Evolutionary conservation across 2,329 filamentous ascomycete species (phyloP), one percentile per base, ranked within the genome.

Genomic region (Endoconidiophora polonica): DNA sequence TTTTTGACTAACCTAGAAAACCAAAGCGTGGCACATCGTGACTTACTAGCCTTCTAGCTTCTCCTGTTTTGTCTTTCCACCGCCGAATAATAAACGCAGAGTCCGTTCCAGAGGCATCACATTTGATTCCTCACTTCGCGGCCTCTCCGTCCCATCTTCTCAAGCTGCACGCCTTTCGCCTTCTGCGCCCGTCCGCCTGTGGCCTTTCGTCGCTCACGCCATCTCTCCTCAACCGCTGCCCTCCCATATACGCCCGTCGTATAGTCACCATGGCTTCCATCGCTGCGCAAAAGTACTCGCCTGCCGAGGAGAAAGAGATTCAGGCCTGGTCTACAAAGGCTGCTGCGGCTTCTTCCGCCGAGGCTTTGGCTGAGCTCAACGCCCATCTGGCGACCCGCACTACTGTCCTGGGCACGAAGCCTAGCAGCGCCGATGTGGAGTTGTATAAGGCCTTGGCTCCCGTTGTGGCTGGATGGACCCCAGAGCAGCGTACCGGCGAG

Each of bases 401-500:
- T 54, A 95, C 88, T 39, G 71, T 95, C 38, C 79, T 96, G 54
- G 90, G 90, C 59, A 75, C 75, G 63, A 95, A 95, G 71, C 86
- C 88, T 48, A 93, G 85, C 58, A 77, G 83, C 62, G 88, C 86
- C 55, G 88, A 95, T 60, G 72, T 93, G 53, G 83, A 84, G 57
- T 72, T 91, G 60, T 95, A 91, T 72, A 72, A 83, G 56, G 74
- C 81, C 49, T 73, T 94, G 33, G 82, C 81, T 1, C 83, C 86
- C 10, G 62, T 82, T 38, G 85, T 94, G 53, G 76, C 81, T 61
- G 71, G 72, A 56, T 96, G 90, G 90, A 76, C 75, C 2, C 68
- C 82, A 44, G 87, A 95, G 68, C 78, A 94, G 73, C 79, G 85
- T 61, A 94, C 90, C 20, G 90, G 90, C 55, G 79, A 94, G 69